Conservation (phyloP, 306 rosid species). For the Dryas alaskensis region DNA sequence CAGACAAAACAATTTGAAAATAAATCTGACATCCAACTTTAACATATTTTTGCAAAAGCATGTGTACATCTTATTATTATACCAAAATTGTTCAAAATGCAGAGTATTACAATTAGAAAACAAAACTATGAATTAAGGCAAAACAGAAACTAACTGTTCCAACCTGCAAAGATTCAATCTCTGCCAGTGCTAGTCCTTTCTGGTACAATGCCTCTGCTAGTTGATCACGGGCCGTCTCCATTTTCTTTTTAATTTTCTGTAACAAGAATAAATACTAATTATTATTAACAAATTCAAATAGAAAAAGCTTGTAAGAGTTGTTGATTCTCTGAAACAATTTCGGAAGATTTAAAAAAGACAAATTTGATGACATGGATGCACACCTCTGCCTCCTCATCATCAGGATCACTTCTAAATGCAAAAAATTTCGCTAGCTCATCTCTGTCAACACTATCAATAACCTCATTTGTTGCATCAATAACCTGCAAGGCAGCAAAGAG, state of each 20-base stretch:
- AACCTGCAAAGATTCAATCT: conserved; percentile 71
- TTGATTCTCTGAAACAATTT: background rate
- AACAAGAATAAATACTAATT: background rate
- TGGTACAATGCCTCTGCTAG: conserved; percentile 86
- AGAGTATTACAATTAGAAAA: background rate
- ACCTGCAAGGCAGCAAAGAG: conserved; percentile 50
- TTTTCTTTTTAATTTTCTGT: conserved; percentile 72
- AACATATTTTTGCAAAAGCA: background rate
- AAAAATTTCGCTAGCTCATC: conserved; percentile 72
- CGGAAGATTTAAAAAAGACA: background rate
- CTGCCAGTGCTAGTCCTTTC: conserved; percentile 83
- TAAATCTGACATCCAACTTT: background rate
- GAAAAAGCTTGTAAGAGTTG: background rate
- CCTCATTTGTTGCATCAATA: conserved; percentile 77
- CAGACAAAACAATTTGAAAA: background rate
- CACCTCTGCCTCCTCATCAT: conserved; percentile 92
- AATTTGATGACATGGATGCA: background rate
- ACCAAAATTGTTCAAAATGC: conserved; percentile 3
- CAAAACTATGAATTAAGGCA: conserved; percentile 3
- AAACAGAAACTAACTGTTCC: conserved; percentile 27
- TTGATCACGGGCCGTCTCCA: conserved; percentile 82
- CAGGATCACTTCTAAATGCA: conserved; percentile 71
- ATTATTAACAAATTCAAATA: background rate
- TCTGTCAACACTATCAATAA: conserved; percentile 68
- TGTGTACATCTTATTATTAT: conserved; percentile 9